A percentile compares a stretch with the other conserved stretches of the same genome.
phyloP scores from a whole-genome alignment of 192 early-diverging fungal species.

The Mortierella antarctica region DNA sequence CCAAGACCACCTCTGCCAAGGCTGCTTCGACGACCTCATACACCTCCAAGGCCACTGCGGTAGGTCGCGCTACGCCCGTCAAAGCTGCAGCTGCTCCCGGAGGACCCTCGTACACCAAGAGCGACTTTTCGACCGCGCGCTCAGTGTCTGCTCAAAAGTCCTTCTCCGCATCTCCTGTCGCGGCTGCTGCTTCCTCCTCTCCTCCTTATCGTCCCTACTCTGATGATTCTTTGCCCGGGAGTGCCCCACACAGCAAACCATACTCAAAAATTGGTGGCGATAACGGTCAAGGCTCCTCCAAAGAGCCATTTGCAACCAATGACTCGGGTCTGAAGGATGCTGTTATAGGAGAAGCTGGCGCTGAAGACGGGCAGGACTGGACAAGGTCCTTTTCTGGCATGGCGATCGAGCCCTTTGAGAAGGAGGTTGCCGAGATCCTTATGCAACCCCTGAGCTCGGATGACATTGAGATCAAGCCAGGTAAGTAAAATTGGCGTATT shows the following conservation, averaged over 20 bases:
- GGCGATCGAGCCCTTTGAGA: constrained; percentile 77
- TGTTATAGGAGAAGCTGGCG: constrained; percentile 28
- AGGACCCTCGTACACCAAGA: neutral
- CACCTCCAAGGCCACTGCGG: constrained; percentile 8
- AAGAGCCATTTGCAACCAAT: constrained; percentile 8
- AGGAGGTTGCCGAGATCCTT: constrained; percentile 74
- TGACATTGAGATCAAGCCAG: constrained; percentile 94
- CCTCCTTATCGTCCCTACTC: constrained; percentile 8
- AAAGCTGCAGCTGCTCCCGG: neutral
- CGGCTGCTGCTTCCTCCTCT: neutral
- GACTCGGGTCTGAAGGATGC: constrained; percentile 21
- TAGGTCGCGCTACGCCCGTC: neutral
- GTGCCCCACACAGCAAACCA: neutral
- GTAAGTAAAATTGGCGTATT: constrained; percentile 45
- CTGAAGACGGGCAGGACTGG: constrained; percentile 62
- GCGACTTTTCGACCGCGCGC: neutral
- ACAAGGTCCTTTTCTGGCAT: constrained; percentile 81
- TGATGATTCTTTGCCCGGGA: constrained; percentile 1
- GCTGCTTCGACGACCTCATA: constrained; percentile 8
- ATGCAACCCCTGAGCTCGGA: constrained; percentile 74
- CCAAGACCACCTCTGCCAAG: constrained; percentile 25
- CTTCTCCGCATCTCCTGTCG: constrained; percentile 2
- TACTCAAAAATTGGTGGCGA: constrained; percentile 20
- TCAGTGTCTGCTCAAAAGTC: neutral
- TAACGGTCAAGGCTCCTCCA: constrained; percentile 7